phyloP scores from a whole-genome alignment of 257 asterid genomes.

The Capsicum pubescens region DNA sequence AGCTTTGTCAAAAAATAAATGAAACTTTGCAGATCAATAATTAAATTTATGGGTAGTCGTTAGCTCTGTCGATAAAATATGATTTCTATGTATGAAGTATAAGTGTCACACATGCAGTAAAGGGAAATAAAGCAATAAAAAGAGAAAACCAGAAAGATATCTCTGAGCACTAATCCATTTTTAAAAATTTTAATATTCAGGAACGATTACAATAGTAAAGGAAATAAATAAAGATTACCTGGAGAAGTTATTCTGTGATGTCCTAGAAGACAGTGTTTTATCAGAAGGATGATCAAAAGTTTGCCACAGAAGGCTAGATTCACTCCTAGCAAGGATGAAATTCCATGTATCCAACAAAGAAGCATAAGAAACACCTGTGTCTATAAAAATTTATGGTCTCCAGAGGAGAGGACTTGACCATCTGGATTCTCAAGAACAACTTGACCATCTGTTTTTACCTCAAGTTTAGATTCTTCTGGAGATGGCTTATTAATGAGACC shows the following conservation, averaged over 20 bases:
- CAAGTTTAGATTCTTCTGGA: conserved; percentile 30
- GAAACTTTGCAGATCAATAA: no score
- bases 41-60: no score
- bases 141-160: no score
- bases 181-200: no score
- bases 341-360: conserved; percentile 58
- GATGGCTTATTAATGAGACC: conserved; percentile 10
- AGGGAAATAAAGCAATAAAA: no score
- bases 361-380: conserved; percentile 34
- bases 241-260: conserved; percentile 38
- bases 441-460: conserved; percentile 39
- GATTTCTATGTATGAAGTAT: no score
- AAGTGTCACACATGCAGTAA: no score
- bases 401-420: not conserved
- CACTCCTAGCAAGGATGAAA: conserved; percentile 38
- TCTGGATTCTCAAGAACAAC: conserved; percentile 35
- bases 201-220: no score
- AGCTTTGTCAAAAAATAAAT: no score
- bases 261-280: conserved; percentile 51
- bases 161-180: no score
- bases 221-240: not conserved
- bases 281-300: conserved; percentile 57
- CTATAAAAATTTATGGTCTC: conserved; percentile 14
- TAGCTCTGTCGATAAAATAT: no score
- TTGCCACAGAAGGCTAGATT: conserved; percentile 44